A percentile compares a stretch with the other conserved stretches of the same genome.
These are phyloP conservation scores for Dictyostelium capitatum DNA, from an alignment of 78 protist genomes.

Conservation along the genomic window DNA sequence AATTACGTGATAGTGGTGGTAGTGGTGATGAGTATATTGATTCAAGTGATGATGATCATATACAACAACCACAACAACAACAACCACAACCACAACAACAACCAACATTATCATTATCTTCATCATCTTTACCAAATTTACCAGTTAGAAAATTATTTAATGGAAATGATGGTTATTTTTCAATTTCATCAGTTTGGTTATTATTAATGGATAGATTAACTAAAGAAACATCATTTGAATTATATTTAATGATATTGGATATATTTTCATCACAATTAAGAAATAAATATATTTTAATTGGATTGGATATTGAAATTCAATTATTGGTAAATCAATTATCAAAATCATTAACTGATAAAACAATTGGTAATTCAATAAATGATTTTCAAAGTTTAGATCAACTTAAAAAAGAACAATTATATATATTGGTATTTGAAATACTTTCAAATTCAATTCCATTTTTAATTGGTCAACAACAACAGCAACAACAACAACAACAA, in stretches of 20 bases:
- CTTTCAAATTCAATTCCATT: conserved; percentile 41
- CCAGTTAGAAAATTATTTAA: not conserved
- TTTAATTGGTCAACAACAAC: not conserved
- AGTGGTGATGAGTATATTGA: not conserved
- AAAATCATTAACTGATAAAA: conserved; percentile 41
- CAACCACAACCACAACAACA: not conserved
- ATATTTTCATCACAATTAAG: conserved; percentile 27
- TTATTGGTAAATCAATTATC: conserved; percentile 36
- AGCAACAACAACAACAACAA: too few relatives aligned
- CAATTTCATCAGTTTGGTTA: conserved; percentile 30
- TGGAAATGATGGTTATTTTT: conserved; percentile 33
- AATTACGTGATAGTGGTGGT: not conserved
- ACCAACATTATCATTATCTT: not conserved
- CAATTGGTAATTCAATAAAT: conserved; percentile 40
- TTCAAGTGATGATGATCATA: not conserved
- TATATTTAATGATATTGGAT: conserved; percentile 25
- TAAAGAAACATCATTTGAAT: conserved; percentile 45
- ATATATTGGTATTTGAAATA: conserved; percentile 41
- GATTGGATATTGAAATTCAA: conserved; percentile 29
- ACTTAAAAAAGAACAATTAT: conserved; percentile 32
- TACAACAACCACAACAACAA: not conserved
- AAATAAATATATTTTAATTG: conserved; percentile 45
- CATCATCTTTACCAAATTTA: not conserved
- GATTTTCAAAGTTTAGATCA: conserved; percentile 58
- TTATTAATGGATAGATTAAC: conserved; percentile 15